These are phyloP conservation scores for Acacia acuminata DNA, from an alignment of 306 rosid genomes.

Conservation along the genomic window DNA sequence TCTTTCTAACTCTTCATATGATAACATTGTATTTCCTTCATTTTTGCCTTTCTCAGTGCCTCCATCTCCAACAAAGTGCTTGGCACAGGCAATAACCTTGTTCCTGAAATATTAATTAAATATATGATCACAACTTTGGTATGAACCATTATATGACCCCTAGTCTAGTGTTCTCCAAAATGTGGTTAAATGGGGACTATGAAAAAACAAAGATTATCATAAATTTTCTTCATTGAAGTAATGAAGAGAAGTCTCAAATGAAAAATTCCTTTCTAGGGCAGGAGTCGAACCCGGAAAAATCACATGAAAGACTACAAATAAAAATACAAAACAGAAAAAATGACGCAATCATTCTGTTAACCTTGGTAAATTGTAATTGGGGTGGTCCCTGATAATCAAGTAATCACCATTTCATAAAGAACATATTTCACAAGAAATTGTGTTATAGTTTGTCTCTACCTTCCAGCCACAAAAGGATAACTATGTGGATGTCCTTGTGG, in stretches of 20 bases:
- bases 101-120: conserved; percentile 53
- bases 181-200: neutral
- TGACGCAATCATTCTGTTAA: neutral
- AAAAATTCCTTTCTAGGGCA: neutral
- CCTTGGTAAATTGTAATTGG: neutral
- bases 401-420: neutral
- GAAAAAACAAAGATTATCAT: neutral
- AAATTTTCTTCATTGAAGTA: neutral
- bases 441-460: conserved; percentile 44
- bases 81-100: conserved; percentile 88
- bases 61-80: conserved; percentile 97
- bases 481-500: conserved; percentile 69
- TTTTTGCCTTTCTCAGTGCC: conserved; percentile 80
- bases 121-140: neutral
- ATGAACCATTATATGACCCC: neutral
- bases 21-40: conserved; percentile 70
- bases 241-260: neutral
- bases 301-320: neutral
- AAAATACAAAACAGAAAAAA: neutral
- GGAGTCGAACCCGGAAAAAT: neutral
- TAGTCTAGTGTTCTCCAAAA: neutral
- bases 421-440: neutral
- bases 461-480: conserved; percentile 83
- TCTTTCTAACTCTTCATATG: conserved; percentile 78
- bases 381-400: neutral